A percentile compares a stretch with the other conserved stretches of the same genome.
Conservation (phyloP, 2,329 filamentous ascomycete species). For the Orbilia brochopaga region DNA sequence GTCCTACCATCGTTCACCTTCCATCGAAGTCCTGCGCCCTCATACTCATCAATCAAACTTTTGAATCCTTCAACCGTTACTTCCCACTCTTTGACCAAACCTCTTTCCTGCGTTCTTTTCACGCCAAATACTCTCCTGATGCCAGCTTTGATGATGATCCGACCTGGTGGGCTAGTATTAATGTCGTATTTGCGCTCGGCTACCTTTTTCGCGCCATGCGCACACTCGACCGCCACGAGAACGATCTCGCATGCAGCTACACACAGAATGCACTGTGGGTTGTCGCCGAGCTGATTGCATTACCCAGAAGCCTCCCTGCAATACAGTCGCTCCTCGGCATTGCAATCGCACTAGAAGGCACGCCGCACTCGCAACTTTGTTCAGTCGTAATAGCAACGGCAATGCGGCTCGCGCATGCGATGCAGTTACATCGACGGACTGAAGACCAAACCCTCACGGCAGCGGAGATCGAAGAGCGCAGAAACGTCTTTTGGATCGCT, state of each 20-base stretch:
- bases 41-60: conserved; percentile 39
- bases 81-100: conserved; percentile 52
- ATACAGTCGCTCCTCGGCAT: conserved; percentile 55
- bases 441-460: conserved; percentile 33
- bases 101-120: conserved; percentile 43
- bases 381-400: conserved; percentile 52
- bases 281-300: conserved; percentile 52
- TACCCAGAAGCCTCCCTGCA: conserved; percentile 43
- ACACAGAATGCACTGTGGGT: conserved; percentile 53
- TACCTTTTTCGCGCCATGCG: conserved; percentile 52
- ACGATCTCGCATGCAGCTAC: conserved; percentile 48
- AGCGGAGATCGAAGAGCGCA: conserved; percentile 57
- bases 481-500: conserved; percentile 70
- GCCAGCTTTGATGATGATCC: conserved; percentile 49
- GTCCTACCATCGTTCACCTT: conserved; percentile 12
- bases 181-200: conserved; percentile 53
- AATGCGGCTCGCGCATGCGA: conserved; percentile 53
- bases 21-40: conserved; percentile 43
- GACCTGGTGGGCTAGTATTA: conserved; percentile 54
- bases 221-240: conserved; percentile 40
- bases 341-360: conserved; percentile 53
- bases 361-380: conserved; percentile 51
- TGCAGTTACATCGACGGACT: conserved; percentile 53
- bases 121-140: conserved; percentile 30
- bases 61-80: conserved; percentile 45